phyloP scores from a whole-genome alignment of 1,284 basidiomycete genomes.

The Flammula alnicola region DNA sequence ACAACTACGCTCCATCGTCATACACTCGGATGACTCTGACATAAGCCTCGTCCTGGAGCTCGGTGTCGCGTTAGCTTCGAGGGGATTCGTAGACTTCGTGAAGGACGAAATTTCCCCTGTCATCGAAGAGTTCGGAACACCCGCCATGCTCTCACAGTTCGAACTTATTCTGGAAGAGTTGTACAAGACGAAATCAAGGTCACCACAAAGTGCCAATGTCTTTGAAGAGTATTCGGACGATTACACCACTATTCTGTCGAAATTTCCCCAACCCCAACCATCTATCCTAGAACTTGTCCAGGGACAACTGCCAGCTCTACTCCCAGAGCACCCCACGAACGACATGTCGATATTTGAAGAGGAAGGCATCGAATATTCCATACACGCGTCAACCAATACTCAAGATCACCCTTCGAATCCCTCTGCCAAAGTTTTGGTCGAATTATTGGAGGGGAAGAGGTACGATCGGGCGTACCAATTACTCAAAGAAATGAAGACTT shows the following conservation, averaged over 20 bases:
- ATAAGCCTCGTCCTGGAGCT: conserved; percentile 30
- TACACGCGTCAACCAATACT: not conserved
- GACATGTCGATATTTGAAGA: conserved; percentile 2
- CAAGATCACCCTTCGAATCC: not conserved
- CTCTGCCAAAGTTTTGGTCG: not conserved
- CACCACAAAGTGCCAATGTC: no score
- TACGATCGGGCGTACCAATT: not conserved
- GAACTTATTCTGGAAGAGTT: no score
- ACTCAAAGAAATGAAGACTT: conserved; percentile 1
- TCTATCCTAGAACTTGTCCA: conserved; percentile 2
- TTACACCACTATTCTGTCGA: not conserved
- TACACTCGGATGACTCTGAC: conserved; percentile 11
- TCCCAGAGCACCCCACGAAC: not conserved
- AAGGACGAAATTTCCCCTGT: conserved; percentile 24
- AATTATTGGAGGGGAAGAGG: not conserved
- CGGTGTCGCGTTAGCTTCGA: conserved; percentile 31
- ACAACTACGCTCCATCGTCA: conserved; percentile 17
- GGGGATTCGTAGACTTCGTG: conserved; percentile 32
- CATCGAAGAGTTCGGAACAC: conserved; percentile 4
- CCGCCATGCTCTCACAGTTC: no score
- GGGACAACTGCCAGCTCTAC: not conserved
- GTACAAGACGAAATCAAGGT: no score
- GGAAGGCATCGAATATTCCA: not conserved
- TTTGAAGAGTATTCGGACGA: conserved; percentile 8
- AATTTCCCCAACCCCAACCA: conserved; percentile 3